Evolutionary conservation across 176 grass and related monocot species (phyloP).

Genomic region (Oryza punctata): DNA sequence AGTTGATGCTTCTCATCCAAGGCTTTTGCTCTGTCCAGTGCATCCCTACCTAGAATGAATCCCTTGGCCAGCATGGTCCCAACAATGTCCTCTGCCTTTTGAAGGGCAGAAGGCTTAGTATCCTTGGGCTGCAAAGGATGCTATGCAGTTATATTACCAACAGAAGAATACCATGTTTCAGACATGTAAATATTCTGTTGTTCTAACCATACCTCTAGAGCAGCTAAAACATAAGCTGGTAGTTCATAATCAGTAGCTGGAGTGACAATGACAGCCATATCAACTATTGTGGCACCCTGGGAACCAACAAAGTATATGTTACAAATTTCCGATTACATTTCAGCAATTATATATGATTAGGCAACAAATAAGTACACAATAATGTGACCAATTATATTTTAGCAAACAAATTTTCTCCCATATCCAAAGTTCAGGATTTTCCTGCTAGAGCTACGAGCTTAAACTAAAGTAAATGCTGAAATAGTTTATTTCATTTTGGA

Average conservation of each 20-base stretch:
- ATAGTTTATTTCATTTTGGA: neutral
- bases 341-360: neutral
- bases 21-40: conserved; percentile 72
- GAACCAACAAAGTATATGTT: conserved; percentile 14
- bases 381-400: neutral
- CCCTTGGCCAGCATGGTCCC: conserved; percentile 85
- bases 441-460: neutral
- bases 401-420: conserved; percentile 3
- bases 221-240: conserved; percentile 59
- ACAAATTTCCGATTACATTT: conserved; percentile 12
- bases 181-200: conserved; percentile 1
- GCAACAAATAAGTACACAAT: neutral
- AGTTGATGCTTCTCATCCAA: conserved; percentile 85
- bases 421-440: neutral
- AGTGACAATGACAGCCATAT: conserved; percentile 79
- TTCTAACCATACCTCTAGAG: conserved; percentile 52
- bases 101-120: conserved; percentile 53
- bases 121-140: conserved; percentile 55
- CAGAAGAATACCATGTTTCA: neutral
- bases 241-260: conserved; percentile 68
- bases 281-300: conserved; percentile 96
- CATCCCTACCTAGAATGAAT: conserved; percentile 83
- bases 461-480: neutral
- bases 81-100: conserved; percentile 78
- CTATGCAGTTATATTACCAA: neutral